Evolutionary conservation across 2,329 filamentous ascomycete species (phyloP), one percentile per base, ranked within the genome.

Genomic region (Nemania bipapillata): DNA sequence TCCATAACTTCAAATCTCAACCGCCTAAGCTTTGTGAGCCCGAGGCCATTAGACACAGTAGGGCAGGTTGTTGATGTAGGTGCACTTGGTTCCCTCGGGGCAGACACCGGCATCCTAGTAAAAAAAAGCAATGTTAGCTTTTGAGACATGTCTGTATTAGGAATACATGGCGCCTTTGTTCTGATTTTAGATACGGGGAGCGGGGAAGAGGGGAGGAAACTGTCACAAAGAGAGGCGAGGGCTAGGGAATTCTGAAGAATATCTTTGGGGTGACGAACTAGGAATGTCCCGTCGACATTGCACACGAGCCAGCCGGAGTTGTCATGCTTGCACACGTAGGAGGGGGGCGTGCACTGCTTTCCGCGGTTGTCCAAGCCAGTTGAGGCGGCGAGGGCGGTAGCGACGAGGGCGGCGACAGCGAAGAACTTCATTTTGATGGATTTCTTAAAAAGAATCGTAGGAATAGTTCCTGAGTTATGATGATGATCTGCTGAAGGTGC

Each of bases 251-350:
- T 32, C 9, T 6, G 47, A 22, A 30, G 7, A 22, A 54, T 26
- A 15, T 32, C 22, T 15, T n/a, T 15, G 20, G 53, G 22, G 12
- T 26, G n/a, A 66, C 75, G 61, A 63, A 78, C 77, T 50, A 78
- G 60, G 32, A 56, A 78, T 35, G 26, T 70, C 17, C 74, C 75
- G 15, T 78, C 72, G 17, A 76, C 66, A 49, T 75, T 77, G 67
- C 76, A 78, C 20, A 78, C 77, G 49, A 75, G 69, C 76, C 76
- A 78, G 60, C 77, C 76, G 0, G 71, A 70, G 65, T 72, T 61
- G 50, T 77, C 71, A 20, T 59, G 24, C 68, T 77, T 78, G 73
- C 77, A 78, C n/a, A 45, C 56, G 65, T 78, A 78, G 1, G 67
- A 45, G 2, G 74, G 70, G 8, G 75, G 74, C 5, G 64, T 69